phyloP scores from a whole-genome alignment of 2,329 filamentous ascomycete species.

The Exophiala aquamarina region DNA sequence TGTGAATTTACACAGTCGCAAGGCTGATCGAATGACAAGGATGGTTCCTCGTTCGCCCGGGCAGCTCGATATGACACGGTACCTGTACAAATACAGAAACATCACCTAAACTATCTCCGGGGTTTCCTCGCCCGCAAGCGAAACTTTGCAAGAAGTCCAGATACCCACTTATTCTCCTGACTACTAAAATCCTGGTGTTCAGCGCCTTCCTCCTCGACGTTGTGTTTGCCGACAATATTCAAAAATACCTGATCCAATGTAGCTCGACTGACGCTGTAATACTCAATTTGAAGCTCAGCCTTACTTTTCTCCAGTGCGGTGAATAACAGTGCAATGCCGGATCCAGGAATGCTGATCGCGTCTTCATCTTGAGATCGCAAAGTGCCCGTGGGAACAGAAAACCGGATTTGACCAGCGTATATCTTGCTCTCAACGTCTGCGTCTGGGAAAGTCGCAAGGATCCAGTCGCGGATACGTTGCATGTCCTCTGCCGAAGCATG shows the following conservation, averaged over 20 bases:
- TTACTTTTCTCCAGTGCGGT: conserved; percentile 71
- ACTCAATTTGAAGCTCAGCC: conserved; percentile 68
- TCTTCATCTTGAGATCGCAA: conserved; percentile 3
- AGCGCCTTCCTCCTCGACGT: conserved; percentile 68
- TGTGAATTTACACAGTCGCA: too few species aligned
- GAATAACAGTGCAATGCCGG: conserved; percentile 65
- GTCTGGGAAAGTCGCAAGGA: conserved; percentile 59
- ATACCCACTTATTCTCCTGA: neutral
- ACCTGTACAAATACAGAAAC: too few species aligned
- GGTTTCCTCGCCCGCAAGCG: too few species aligned
- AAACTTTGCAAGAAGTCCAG: too few species aligned
- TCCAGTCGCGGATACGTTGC: conserved; percentile 64
- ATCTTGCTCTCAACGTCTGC: conserved; percentile 71
- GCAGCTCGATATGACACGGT: too few species aligned
- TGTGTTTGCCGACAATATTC: conserved; percentile 76
- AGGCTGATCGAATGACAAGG: too few species aligned
- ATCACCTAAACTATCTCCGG: too few species aligned
- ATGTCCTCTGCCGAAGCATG: conserved; percentile 71
- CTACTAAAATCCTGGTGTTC: neutral
- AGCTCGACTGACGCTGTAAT: conserved; percentile 84
- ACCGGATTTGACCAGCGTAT: conserved; percentile 86
- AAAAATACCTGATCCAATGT: conserved; percentile 91
- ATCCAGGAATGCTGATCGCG: conserved; percentile 4
- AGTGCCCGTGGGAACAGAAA: conserved; percentile 62
- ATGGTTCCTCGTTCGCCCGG: too few species aligned